Conservation (phyloP, 2,329 filamentous ascomycete species). For the Claviceps arundinis region DNA sequence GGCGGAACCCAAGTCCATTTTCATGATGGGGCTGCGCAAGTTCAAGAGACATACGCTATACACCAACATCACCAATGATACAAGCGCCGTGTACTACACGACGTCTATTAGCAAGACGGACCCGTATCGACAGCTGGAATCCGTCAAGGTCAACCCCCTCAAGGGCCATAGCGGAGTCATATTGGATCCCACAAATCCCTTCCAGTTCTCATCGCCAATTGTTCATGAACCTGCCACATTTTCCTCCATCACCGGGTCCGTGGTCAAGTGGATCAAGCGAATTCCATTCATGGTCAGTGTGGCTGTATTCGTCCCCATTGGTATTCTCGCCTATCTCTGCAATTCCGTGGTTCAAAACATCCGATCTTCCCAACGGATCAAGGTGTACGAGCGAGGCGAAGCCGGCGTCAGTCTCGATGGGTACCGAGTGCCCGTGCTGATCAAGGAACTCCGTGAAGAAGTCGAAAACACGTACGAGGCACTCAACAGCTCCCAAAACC, state of each 20-base stretch:
- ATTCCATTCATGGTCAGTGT: constrained; percentile 54
- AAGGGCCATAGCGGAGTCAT: constrained; percentile 63
- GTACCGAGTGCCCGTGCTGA: constrained; percentile 64
- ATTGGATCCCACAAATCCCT: constrained; percentile 52
- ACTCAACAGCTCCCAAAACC: constrained; percentile 52
- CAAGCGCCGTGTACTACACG: constrained; percentile 71
- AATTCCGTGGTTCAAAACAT: constrained; percentile 68
- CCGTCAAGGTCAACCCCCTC: constrained; percentile 59
- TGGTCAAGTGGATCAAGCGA: constrained; percentile 29
- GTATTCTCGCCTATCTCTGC: constrained; percentile 54
- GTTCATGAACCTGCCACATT: constrained; percentile 14
- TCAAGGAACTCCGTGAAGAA: constrained; percentile 60
- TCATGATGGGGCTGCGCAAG: constrained; percentile 61
- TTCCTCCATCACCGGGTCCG: constrained; percentile 19
- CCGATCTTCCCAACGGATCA: constrained; percentile 61
- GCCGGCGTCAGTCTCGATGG: constrained; percentile 53
- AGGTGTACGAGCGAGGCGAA: constrained; percentile 58
- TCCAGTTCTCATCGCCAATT: constrained; percentile 34
- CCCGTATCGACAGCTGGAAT: constrained; percentile 57
- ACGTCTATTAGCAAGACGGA: constrained; percentile 65
- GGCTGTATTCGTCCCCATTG: constrained; percentile 60
- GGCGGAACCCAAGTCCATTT: constrained; percentile 73
- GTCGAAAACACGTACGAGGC: constrained; percentile 69
- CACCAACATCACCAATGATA: constrained; percentile 77
- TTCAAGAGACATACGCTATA: constrained; percentile 74